phyloP scores from a whole-genome alignment of 1,284 basidiomycete species.

The Phylloboletellus chloephorus region DNA sequence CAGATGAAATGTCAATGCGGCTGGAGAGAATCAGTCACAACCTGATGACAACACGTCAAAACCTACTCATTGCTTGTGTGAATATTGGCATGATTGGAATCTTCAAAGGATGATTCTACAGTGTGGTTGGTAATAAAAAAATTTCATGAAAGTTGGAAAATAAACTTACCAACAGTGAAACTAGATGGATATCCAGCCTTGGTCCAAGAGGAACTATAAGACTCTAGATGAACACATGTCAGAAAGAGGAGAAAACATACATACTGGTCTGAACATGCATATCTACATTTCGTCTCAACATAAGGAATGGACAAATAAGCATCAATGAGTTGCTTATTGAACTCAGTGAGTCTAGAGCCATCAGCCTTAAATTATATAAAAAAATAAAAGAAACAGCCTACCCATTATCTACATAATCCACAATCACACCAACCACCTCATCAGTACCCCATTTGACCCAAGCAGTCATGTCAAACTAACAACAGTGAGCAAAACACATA shows the following conservation, averaged over 20 bases:
- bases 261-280: conserved; percentile 91
- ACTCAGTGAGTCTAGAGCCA: conserved; percentile 60
- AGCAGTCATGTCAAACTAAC: conserved; percentile 90
- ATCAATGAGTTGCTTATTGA: conserved; percentile 74
- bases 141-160: conserved; percentile 15
- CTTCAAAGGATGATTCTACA: conserved; percentile 65
- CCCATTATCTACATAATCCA: conserved; percentile 76
- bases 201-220: conserved; percentile 69
- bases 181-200: conserved; percentile 82
- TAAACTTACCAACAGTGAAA: conserved; percentile 71
- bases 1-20: conserved; percentile 76
- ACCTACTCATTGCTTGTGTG: conserved; percentile 77
- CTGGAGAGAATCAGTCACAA: conserved; percentile 36
- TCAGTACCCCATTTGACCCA: conserved; percentile 89
- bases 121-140: conserved; percentile 9
- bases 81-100: conserved; percentile 72
- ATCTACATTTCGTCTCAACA: conserved; percentile 83
- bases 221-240: conserved; percentile 26
- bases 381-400: conserved; percentile 29
- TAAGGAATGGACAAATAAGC: conserved; percentile 77
- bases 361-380: conserved; percentile 2
- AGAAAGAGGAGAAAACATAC: conserved; percentile 24
- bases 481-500: conserved; percentile 3
- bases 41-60: conserved; percentile 5
- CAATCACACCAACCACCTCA: conserved; percentile 88